Base-by-base conservation (phyloP, 768 basidiomycete species). In the Suillus tomentosus region DNA sequence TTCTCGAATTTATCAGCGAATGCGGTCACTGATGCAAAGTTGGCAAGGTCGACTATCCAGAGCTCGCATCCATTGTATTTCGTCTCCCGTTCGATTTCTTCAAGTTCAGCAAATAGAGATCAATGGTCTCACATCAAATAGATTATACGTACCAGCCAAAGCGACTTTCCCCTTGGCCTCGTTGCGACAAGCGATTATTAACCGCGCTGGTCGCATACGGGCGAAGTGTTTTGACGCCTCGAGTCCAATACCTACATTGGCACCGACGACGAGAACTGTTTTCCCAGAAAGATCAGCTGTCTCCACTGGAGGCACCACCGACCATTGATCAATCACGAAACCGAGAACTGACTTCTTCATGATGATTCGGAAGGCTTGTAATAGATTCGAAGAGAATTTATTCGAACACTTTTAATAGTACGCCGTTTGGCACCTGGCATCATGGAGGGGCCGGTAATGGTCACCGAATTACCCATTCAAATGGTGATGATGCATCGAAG, bases 201-300 rank as follows among this genome's bases (percentile, higher is more conserved):
- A 66, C 19, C 66, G 73, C 5, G 65, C 65, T 0, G 76, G 73
- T 6, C 69, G 69, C 76, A 77, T 77, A 1, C 65, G 64, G 0
- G 77, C 69, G 17, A 77, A 71, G 58, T 78, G 76, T 53, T 69
- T 72, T 0, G 71, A 66, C 0, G 73, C 70, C 54, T 78, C 75
- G 3, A 78, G 68, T 0, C 78, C 78, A 34, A 77, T 67, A 3
- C 76, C 77, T 2, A 67, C 64, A 62, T 77, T 79, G 22, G 74
- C 75, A 0, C 77, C 77, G 27, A 76, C 67, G 55, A 78, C 66
- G 10, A 72, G 62, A 51, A 78, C 71, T 0, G 70, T 75, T 54
- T 75, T 72, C 4, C 75, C 78, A 4, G 69, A 56, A 3, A 78
- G 64, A 60, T 78, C 69, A 0, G 45, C 64, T 5, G 7, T 47